phyloP scores from a whole-genome alignment of 345 rosid species.

The Lenwebbia sp. region DNA sequence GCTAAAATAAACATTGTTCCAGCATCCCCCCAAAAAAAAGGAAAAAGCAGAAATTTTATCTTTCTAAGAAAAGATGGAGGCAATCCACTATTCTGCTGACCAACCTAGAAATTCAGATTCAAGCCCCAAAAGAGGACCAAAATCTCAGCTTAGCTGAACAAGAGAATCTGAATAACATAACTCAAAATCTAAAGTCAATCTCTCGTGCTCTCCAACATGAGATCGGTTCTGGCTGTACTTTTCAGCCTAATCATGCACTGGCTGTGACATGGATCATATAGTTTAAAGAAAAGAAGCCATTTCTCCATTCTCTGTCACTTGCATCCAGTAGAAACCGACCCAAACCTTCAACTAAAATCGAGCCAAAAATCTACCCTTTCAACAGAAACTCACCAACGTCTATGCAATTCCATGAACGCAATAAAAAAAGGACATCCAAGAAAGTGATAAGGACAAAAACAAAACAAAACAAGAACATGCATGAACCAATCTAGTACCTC shows the following conservation, averaged over 20 bases:
- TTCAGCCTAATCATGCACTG: background rate
- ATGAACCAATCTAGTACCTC: constrained; percentile 32
- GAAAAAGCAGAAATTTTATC: background rate
- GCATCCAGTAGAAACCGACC: background rate
- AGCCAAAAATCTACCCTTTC: background rate
- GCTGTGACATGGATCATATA: background rate
- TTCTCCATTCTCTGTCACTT: background rate
- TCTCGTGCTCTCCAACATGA: background rate
- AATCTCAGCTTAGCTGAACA: background rate
- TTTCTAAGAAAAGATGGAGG: background rate
- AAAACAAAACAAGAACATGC: background rate
- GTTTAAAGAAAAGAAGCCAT: background rate
- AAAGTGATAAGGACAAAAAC: background rate
- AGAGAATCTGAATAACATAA: background rate
- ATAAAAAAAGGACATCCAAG: background rate
- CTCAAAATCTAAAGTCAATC: background rate
- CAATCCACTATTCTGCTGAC: background rate
- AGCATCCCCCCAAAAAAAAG: background rate
- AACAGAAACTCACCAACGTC: background rate
- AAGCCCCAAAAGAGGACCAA: background rate
- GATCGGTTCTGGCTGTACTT: background rate
- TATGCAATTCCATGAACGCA: background rate
- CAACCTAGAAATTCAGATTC: background rate
- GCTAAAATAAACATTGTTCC: background rate
- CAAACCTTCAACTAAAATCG: background rate